Base-by-base conservation (phyloP, 2,329 filamentous ascomycete species). In the Trichophyton mentagrophytes region DNA sequence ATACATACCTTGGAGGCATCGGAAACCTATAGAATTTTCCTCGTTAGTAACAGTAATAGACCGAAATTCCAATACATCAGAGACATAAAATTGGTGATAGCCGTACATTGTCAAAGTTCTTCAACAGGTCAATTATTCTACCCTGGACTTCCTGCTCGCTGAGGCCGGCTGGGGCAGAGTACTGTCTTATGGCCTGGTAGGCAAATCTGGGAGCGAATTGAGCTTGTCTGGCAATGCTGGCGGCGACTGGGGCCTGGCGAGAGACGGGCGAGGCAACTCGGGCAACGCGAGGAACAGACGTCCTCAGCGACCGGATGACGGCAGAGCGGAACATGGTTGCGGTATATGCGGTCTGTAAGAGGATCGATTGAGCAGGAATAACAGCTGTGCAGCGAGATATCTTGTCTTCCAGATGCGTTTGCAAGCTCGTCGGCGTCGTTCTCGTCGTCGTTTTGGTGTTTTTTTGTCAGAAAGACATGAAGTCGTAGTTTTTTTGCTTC, bases 71-170 rank as follows among this genome's bases (percentile, higher is more conserved):
- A 47, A 42, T 42, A 36, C 8, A 27, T 42, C 25, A 42, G 40
- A 38, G 33, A 4, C 33, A 13, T 38, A 13, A 38, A 38, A 38
- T 38, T 38, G 60, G 25, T 38, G 60, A 15, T 51, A 11, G 44
- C 75, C 80, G 68, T 75, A 91, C 89, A 88, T 99, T 99, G 80
- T 99, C 93, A 75, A 97, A 99, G 76, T 91, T 92, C 79, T 90
- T 87, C 77, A 99, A 77, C 71, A 99, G 81, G 77, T 90, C 88
- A 75, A 95, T 82, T 81, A 97, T 96, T 73, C 92, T 85, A 64
- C 89, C 89, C 79, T 95, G 87, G 62, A 96, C 88, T 79, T 96
- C 90, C 61, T 85, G 80, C 81, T 90, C 87, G 70, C 84, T 81
- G 66, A 97, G 83, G 67, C 86, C 85, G 65, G 86, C 84, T 63